Base-by-base conservation (phyloP, 495 filamentous ascomycete genomes). In the Aspergillus bridgeri region DNA sequence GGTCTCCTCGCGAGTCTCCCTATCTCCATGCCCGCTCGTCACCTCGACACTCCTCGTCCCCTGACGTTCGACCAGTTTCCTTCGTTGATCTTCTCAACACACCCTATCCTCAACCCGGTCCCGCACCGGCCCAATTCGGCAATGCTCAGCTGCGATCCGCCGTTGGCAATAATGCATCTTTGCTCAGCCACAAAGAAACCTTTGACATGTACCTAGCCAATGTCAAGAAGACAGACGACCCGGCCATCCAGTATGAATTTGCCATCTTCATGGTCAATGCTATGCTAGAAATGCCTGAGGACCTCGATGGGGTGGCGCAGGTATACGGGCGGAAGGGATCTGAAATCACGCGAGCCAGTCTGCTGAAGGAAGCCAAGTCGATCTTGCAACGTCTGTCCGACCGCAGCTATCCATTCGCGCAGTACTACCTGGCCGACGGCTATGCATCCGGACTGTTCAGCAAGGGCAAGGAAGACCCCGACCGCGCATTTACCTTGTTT, bases 141-240 rank as follows among this genome's bases (percentile, higher is more conserved):
- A 89, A 95, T 63, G 81, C 87, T 3, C 79, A 87, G 51, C 76
- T 99, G 21, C 85, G 86, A 53, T 81, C 81, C 46, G 82, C 81
- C n/a, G 86, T 98, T 17, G 94, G 94, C 19, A 86, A 82, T 60
- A 92, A 94, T 68, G 92, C 92, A 18, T 95, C 91, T 2, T 78
- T 98, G 9, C 80, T 99, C 23, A 92, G 91, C 66, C 87, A 90
- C 33, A 87, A 89, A 65, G 87, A 96, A 67, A 98, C 94, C 2
- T 80, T 99, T 55, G 92, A 98, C 58, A 96, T 97, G 93, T 99
- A 99, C 66, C 81, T 95, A 25, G 86, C 86, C 43, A 98, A 96
- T 67, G 89, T 96, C 21, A 98, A 96, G 78, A 99, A 98, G 71
- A 93, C 92, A 0, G 93, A 90, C 58, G 90, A 97, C 66, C 83